These are phyloP conservation scores for Ilyonectria robusta DNA, from an alignment of 2,329 filamentous ascomycete species.

Conservation along the genomic window DNA sequence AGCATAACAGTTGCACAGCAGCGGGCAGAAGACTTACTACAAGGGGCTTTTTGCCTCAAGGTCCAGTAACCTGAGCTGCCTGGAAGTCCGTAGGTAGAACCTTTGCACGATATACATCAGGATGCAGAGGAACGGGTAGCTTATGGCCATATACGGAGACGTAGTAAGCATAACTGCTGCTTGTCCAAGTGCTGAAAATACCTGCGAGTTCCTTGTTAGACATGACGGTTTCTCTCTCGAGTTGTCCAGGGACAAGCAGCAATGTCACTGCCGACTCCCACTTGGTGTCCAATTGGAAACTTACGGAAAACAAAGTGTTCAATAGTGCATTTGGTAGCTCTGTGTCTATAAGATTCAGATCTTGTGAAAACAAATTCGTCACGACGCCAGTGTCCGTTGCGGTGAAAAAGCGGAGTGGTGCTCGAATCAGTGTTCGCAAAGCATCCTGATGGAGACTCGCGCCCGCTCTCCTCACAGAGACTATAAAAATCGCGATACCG, in stretches of 20 bases:
- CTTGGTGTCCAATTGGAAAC: neutral
- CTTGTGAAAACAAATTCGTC: slow-evolving; percentile 55
- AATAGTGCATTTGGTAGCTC: slow-evolving; percentile 50
- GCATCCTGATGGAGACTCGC: slow-evolving; percentile 23
- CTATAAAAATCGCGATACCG: slow-evolving; percentile 16
- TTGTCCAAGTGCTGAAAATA: slow-evolving; percentile 10
- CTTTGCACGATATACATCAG: slow-evolving; percentile 66
- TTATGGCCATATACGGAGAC: slow-evolving; percentile 60
- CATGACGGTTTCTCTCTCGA: neutral
- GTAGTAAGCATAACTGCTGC: slow-evolving; percentile 50
- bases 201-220: slow-evolving; percentile 6
- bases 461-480: slow-evolving; percentile 22
- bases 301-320: slow-evolving; percentile 31
- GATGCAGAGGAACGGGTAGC: slow-evolving; percentile 62
- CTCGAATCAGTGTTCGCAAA: slow-evolving; percentile 31
- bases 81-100: slow-evolving; percentile 71
- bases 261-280: too few relatives aligned
- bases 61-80: slow-evolving; percentile 71
- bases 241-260: neutral
- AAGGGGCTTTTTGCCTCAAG: slow-evolving; percentile 71
- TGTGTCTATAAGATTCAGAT: slow-evolving; percentile 55
- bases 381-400: slow-evolving; percentile 51
- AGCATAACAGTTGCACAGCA: neutral
- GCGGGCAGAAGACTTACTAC: slow-evolving; percentile 50
- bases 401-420: slow-evolving; percentile 52